Evolutionary conservation across 208 protist genomes (phyloP).

Genomic region (Zelonia costaricensis): DNA sequence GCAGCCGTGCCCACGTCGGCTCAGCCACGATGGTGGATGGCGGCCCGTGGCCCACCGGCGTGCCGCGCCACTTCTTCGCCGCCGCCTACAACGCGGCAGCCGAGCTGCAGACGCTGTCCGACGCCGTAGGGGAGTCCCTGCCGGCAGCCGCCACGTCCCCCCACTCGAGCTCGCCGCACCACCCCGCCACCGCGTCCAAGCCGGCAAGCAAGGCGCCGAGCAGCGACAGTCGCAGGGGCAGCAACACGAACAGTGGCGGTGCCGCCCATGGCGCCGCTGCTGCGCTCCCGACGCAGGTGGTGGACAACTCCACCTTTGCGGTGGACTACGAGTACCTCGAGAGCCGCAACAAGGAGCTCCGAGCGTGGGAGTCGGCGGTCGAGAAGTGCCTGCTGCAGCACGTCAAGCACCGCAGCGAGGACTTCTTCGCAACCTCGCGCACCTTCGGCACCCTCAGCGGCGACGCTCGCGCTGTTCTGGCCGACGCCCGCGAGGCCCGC

Average conservation of each 20-base stretch:
- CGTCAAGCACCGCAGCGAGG: constrained; percentile 80
- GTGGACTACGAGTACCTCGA: constrained; percentile 79
- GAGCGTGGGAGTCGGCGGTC: constrained; percentile 69
- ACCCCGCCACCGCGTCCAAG: too few species aligned
- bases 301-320: constrained; percentile 49
- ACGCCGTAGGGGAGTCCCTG: constrained; percentile 17
- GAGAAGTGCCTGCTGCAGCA: constrained; percentile 80
- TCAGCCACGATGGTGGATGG: constrained; percentile 12
- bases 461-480: constrained; percentile 58
- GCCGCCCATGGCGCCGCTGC: not conserved
- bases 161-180: too few species aligned
- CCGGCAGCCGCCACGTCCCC: too few species aligned
- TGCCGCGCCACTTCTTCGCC: constrained; percentile 66
- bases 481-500: constrained; percentile 38
- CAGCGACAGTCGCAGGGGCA: too few species aligned
- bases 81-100: constrained; percentile 12
- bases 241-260: not conserved
- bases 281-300: not conserved
- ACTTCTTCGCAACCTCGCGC: constrained; percentile 79
- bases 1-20: not conserved
- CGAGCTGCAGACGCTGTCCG: constrained; percentile 30
- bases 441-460: constrained; percentile 58
- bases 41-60: constrained; percentile 57
- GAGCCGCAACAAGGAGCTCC: constrained; percentile 61
- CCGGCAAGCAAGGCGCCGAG: too few species aligned